These are phyloP conservation scores for Umbellularia californica DNA, from an alignment of 164 flowering plant species.

Conservation along the genomic window DNA sequence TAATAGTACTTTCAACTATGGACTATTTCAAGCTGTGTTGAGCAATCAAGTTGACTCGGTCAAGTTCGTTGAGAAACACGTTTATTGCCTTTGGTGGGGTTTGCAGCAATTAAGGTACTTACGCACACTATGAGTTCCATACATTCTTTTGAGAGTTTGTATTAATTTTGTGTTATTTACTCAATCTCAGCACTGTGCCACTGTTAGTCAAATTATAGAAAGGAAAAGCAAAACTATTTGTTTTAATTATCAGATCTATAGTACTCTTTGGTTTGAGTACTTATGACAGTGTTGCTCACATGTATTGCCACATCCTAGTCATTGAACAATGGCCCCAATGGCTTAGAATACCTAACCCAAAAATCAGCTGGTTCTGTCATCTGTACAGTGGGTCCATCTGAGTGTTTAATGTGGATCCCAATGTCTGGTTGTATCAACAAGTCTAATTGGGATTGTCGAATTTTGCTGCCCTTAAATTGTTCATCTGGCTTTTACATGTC, in stretches of 20 bases:
- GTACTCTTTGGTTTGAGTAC: background rate
- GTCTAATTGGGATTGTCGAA: background rate
- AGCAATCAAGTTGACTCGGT: constrained; percentile 53
- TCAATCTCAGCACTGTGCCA: too few relatives aligned
- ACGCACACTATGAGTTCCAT: background rate
- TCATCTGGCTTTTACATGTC: background rate
- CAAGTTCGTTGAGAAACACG: constrained; percentile 57
- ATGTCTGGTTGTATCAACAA: too few relatives aligned
- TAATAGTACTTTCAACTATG: constrained; percentile 43
- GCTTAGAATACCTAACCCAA: background rate
- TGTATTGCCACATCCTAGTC: background rate
- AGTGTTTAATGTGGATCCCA: too few relatives aligned
- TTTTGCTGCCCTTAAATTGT: background rate
- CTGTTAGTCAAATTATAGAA: background rate
- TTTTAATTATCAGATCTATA: too few relatives aligned
- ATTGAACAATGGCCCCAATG: background rate
- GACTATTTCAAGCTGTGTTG: constrained; percentile 67
- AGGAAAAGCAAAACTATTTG: background rate
- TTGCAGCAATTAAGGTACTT: constrained; percentile 78
- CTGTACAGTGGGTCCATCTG: too few relatives aligned
- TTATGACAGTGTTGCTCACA: background rate
- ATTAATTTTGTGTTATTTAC: too few relatives aligned
- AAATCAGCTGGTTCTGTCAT: too few relatives aligned
- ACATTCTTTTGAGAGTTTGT: background rate
- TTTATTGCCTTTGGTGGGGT: constrained; percentile 98